Evolutionary conservation across 306 rosid genomes (phyloP), one percentile per base, ranked within the genome.

Genomic region (Cucurbita argyrosperma): DNA sequence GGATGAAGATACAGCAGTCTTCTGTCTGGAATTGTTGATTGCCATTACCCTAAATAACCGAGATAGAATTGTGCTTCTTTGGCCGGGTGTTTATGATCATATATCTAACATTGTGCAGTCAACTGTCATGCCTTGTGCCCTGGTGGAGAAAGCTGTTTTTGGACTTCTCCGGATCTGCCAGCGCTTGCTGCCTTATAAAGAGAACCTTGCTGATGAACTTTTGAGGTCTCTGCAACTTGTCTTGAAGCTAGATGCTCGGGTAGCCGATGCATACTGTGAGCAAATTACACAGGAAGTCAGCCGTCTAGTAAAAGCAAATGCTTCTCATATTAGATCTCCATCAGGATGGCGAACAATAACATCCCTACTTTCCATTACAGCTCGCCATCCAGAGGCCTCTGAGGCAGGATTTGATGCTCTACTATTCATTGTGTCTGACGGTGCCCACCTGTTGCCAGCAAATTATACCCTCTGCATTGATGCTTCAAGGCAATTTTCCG

Each of bases 81-180:
- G 99, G 99, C 99, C 85, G 75, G 95, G 97, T 76, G 99, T 95
- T 57, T 95, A 91, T 57, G 99, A 95, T 78, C 97, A 95, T 87
- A 88, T 95, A 83, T 78, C 92, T 59, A 89, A 79, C 73, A 95
- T 91, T 81, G 99, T 95, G 79, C 99, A 91, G 88, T 88, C 96
- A 74, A 95, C 96, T 55, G 86, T 95, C 74, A 91, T 91, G 96
- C 97, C 96, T 37, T 83, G 90, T 80, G 91, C 99, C 62, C 85
- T 91, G 82, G 99, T 95, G 74, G 99, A 95, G 67, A 95, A 95
- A 84, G 97, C 99, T 60, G 97, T 95, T 81, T 95, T 91, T 80
- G 99, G 99, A 76, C 92, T 95, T 59, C 88, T 95, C 14, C 83
- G 92, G 68, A 91, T 95, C 59, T 95, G 99, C 87, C 99, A 95